Percentiles rank a stretch among this genome's conserved stretches.
Evolutionary conservation across 495 filamentous ascomycete genomes (phyloP).

Genomic region (Aspergillus leporis): DNA sequence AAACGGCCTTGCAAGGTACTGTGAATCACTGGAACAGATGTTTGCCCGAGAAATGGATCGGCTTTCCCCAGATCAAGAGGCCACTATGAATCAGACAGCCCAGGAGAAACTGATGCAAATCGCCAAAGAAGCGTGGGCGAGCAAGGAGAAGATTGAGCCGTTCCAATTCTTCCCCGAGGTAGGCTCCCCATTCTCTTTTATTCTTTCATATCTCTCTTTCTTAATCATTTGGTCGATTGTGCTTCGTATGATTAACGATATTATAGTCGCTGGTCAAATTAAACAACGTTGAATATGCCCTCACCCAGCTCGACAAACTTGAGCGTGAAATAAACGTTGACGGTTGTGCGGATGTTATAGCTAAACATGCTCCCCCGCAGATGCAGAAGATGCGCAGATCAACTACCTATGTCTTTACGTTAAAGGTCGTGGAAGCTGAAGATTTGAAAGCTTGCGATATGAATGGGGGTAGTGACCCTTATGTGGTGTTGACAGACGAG

Average conservation of each 20-base stretch:
- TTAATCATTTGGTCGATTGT: not conserved
- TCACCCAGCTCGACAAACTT: constrained; percentile 84
- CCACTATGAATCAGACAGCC: constrained; percentile 71
- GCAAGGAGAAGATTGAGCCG: constrained; percentile 91
- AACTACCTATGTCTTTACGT: constrained; percentile 93
- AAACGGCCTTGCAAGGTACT: constrained; percentile 81
- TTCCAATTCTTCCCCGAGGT: constrained; percentile 98
- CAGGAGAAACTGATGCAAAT: constrained; percentile 89
- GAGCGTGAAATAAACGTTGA: constrained; percentile 93
- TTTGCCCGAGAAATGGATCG: constrained; percentile 95
- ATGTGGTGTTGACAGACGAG: constrained; percentile 95
- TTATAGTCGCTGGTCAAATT: constrained; percentile 90
- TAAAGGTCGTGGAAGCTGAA: constrained; percentile 99
- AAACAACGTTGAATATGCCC: constrained; percentile 95
- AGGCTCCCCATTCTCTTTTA: constrained; percentile 7
- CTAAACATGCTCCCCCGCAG: constrained; percentile 59
- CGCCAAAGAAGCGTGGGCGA: constrained; percentile 93
- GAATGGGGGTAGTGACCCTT: constrained; percentile 91
- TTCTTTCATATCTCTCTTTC: not conserved
- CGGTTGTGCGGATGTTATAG: constrained; percentile 80
- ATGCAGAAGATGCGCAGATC: constrained; percentile 57
- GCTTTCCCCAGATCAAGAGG: constrained; percentile 81
- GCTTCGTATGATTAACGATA: constrained; percentile 15
- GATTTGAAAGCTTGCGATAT: constrained; percentile 97
- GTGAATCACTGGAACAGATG: constrained; percentile 82